Evolutionary conservation across 2,329 filamentous ascomycete species (phyloP).

Genomic region (Emmonsia crescens): DNA sequence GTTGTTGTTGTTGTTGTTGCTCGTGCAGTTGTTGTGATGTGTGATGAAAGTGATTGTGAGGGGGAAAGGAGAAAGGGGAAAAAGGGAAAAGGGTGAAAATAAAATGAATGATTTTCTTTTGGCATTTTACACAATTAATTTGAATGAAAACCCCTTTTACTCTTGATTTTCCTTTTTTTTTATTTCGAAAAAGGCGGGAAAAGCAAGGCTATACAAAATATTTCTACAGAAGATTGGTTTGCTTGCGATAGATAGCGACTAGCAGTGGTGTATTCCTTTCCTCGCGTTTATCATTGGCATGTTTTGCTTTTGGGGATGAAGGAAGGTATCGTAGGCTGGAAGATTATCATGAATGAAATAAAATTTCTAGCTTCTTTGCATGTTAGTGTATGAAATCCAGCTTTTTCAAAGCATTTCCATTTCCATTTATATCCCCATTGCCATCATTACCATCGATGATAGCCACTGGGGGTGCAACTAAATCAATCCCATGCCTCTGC

Average conservation of each 20-base stretch:
- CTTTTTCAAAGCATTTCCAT: not conserved
- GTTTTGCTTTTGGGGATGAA: not conserved
- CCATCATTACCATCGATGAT: not conserved
- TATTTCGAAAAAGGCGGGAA: not conserved
- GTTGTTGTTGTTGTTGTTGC: not conserved
- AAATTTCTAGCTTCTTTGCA: not conserved
- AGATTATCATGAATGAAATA: not conserved
- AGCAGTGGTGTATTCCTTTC: not conserved
- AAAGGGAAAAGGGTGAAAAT: not conserved
- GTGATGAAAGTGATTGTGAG: not conserved
- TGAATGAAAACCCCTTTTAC: not conserved
- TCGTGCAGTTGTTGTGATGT: not conserved
- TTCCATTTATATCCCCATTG: too few species aligned
- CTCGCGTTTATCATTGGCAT: too few species aligned
- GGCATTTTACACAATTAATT: slow-evolving; percentile 1
- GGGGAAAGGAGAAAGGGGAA: not conserved
- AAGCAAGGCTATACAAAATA: not conserved
- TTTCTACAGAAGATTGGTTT: not conserved
- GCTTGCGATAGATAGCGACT: not conserved
- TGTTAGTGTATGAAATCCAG: not conserved
- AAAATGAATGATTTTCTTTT: not conserved
- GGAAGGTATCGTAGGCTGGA: not conserved
- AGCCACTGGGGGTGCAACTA: not conserved
- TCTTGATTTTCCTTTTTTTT: not conserved
- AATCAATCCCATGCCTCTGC: not conserved